Evolutionary conservation across 2,329 filamentous ascomycete genomes (phyloP), one percentile per base, ranked within the genome.

Genomic region (Coniochaeta pulveracea): DNA sequence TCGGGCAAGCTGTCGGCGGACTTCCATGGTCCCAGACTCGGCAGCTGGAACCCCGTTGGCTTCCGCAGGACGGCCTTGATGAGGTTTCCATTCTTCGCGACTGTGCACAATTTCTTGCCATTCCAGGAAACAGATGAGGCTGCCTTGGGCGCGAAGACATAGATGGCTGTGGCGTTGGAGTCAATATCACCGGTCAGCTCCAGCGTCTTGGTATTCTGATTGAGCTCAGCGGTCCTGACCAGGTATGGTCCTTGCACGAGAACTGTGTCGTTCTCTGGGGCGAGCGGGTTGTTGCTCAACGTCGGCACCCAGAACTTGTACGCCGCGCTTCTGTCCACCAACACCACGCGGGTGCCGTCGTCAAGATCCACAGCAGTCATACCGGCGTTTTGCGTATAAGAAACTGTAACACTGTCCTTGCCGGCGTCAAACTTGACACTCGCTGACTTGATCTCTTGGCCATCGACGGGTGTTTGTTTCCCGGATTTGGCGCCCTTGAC

Each of bases 281-380:
- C 58, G 15, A 58, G 48, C 0, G 68, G 67, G 37, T 73, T 48
- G 5, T 56, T 57, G 1, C 57, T 61, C 6, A 71, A 52, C 2
- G 62, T 53, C 3, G 72, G 66, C 0, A 64, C 66, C 61, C 69
- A 76, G 46, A 76, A 72, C 0, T 58, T 51, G 44, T 74, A 76
- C 1, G 72, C 72, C 0, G 64, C 52, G 2, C 58, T 50, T 9
- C 71, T 57, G 40, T 76, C 70, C 10, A 75, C 52, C 2, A 77
- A 48, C 11, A 74, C 57, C 8, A 72, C 57, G 2, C 60, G 52
- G 1, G 66, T 52, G 0, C 63, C 63, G 34, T 68, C 64, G 4
- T 57, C 54, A 7, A 69, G 48, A 5, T 61, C 52, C 0, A 76
- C 33, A 1, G 66, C 47, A 11, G 60, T 66, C 34, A 62, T 57